A percentile compares a stretch with the other conserved stretches of the same genome.
Conservation (phyloP, 2,329 filamentous ascomycete species). For the Cercospora sojina region DNA sequence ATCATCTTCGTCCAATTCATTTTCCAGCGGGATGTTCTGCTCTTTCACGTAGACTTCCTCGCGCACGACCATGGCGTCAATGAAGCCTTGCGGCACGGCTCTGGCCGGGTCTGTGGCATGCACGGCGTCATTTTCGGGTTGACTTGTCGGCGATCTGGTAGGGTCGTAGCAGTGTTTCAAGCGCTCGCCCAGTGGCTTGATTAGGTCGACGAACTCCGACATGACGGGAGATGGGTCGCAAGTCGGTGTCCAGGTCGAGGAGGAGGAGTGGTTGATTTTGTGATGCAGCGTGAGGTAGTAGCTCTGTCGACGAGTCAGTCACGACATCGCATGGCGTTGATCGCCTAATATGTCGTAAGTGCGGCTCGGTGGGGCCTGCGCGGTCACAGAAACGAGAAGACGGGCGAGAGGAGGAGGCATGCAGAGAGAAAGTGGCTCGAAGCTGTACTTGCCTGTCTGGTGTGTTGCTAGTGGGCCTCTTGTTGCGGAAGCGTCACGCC, state of each 20-base stretch:
- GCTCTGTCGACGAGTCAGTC: slow-evolving; percentile 14
- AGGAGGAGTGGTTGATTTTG: neutral
- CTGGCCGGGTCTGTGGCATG: slow-evolving; percentile 31
- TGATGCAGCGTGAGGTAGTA: neutral
- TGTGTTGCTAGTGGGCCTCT: neutral
- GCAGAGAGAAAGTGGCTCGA: neutral
- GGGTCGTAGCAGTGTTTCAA: slow-evolving; percentile 35
- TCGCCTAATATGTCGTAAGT: slow-evolving; percentile 13
- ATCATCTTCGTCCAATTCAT: slow-evolving; percentile 82
- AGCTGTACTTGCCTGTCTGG: neutral
- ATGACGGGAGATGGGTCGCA: slow-evolving; percentile 6
- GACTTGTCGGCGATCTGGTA: slow-evolving; percentile 30
- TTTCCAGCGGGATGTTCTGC: slow-evolving; percentile 58
- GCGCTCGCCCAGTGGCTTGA: slow-evolving; percentile 33
- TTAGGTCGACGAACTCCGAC: slow-evolving; percentile 36
- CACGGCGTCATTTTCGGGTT: slow-evolving; percentile 34
- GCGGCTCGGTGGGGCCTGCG: neutral
- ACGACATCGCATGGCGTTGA: slow-evolving; percentile 11
- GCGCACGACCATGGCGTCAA: slow-evolving; percentile 59
- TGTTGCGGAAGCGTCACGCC: slow-evolving; percentile 2
- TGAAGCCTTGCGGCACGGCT: slow-evolving; percentile 47
- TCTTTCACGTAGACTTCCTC: slow-evolving; percentile 59
- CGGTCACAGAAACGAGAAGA: neutral
- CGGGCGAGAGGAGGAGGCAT: neutral
- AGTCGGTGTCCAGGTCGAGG: neutral